Conservation (phyloP, 441 rosid genomes). For the Jatropha multifida region DNA sequence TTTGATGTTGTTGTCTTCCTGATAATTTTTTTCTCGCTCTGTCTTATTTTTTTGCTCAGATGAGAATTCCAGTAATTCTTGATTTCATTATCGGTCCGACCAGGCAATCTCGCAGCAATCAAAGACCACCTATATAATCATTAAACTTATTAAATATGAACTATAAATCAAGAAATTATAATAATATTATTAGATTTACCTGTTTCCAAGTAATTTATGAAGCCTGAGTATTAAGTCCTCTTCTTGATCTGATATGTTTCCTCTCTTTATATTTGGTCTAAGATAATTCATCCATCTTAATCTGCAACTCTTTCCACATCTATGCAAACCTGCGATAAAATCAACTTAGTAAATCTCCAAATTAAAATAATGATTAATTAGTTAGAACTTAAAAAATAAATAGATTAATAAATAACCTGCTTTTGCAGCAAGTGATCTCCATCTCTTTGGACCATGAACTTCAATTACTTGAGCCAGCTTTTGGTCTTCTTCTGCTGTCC, state of each 20-base stretch:
- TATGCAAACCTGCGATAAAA: background rate
- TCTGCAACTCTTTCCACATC: background rate
- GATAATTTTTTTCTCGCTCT: conserved; percentile 24
- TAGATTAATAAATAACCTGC: conserved; percentile 23
- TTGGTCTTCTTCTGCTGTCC: conserved; percentile 52
- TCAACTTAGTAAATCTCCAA: background rate
- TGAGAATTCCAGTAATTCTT: conserved; percentile 69
- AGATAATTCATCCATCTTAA: background rate
- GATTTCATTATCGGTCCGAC: conserved; percentile 57
- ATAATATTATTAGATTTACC: conserved; percentile 26
- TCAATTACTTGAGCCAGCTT: conserved; percentile 39
- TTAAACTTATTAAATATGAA: background rate
- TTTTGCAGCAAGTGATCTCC: conserved; percentile 46
- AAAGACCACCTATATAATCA: conserved; percentile 48
- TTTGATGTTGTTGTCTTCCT: background rate
- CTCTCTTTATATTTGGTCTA: conserved; percentile 43
- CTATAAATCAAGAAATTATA: too few species aligned
- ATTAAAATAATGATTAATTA: background rate
- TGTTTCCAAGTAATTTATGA: conserved; percentile 55
- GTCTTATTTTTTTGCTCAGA: conserved; percentile 49
- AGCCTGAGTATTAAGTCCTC: conserved; percentile 55
- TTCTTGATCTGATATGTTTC: conserved; percentile 50
- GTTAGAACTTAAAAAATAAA: too few species aligned
- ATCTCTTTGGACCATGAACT: conserved; percentile 45
- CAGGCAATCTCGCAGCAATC: conserved; percentile 61